A percentile compares a stretch with the other conserved stretches of the same genome.
These are phyloP conservation scores for Uromyces viciae-fabae DNA, from an alignment of 1,284 basidiomycete species.

Conservation along the genomic window DNA sequence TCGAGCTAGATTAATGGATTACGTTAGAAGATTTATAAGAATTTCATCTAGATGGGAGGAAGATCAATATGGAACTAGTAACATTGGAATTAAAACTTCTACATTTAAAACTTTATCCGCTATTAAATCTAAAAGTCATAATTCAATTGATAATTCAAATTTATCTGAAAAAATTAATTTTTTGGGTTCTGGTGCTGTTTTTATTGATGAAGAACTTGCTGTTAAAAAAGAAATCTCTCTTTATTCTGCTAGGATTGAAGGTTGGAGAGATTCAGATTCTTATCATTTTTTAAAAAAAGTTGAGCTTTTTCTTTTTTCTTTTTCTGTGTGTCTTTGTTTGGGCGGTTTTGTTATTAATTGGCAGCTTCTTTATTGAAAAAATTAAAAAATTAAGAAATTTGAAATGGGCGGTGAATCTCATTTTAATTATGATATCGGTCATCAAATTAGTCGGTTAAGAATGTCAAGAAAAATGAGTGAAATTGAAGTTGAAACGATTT, in stretches of 20 bases:
- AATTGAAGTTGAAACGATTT: conserved; percentile 70
- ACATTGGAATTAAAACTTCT: conserved; percentile 63
- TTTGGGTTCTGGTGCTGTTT: conserved; percentile 68
- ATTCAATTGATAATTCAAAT: neutral
- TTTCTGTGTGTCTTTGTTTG: neutral
- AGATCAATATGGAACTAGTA: conserved; percentile 64
- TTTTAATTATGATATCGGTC: conserved; percentile 64
- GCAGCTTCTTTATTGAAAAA: neutral
- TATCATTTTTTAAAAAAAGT: conserved; percentile 66
- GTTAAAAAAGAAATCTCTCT: conserved; percentile 62
- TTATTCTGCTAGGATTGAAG: conserved; percentile 73
- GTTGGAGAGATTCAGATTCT: conserved; percentile 67
- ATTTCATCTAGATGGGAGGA: conserved; percentile 76
- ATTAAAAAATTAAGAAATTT: neutral
- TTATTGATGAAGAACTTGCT: conserved; percentile 64
- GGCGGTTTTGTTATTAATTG: neutral
- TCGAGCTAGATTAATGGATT: conserved; percentile 73
- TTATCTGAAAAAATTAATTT: conserved; percentile 41
- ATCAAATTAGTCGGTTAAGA: conserved; percentile 69
- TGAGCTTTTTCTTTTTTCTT: conserved; percentile 48
- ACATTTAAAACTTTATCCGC: conserved; percentile 47
- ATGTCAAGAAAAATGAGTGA: conserved; percentile 64
- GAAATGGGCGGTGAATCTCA: conserved; percentile 10
- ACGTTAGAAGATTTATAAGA: conserved; percentile 68
- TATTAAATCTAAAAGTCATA: neutral